These are phyloP conservation scores for Glebionis coronaria DNA, from an alignment of 129 eudicot species.

Conservation along the genomic window DNA sequence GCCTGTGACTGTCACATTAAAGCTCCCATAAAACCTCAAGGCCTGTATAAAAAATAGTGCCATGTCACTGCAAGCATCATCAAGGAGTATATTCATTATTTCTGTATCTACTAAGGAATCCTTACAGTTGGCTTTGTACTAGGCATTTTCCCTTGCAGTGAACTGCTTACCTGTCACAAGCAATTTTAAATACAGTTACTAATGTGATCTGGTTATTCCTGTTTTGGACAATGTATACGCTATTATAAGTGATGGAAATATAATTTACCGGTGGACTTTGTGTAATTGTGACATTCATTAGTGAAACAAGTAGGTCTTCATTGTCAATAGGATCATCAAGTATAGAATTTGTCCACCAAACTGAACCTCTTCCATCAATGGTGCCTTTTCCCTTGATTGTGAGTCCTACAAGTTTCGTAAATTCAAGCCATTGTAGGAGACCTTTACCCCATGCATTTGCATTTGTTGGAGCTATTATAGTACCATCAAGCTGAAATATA, in stretches of 20 bases:
- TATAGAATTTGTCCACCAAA: slow-evolving; percentile 75
- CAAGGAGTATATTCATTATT: slow-evolving; percentile 1
- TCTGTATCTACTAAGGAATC: slow-evolving; percentile 9
- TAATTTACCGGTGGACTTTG: slow-evolving; percentile 48
- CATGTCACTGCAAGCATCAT: slow-evolving; percentile 21
- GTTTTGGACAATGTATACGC: not conserved
- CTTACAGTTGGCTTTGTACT: slow-evolving; percentile 89
- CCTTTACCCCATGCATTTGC: slow-evolving; percentile 75
- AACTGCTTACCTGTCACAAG: slow-evolving; percentile 54
- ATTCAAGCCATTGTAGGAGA: slow-evolving; percentile 80
- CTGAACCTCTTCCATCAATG: slow-evolving; percentile 85
- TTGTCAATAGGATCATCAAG: slow-evolving; percentile 50
- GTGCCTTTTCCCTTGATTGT: slow-evolving; percentile 74
- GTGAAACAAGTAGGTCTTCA: slow-evolving; percentile 49
- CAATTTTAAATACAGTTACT: slow-evolving; percentile 12
- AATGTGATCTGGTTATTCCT: not conserved
- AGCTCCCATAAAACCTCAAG: slow-evolving; percentile 85
- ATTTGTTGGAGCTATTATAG: slow-evolving; percentile 74
- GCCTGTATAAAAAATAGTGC: slow-evolving; percentile 47
- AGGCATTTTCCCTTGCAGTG: slow-evolving; percentile 66
- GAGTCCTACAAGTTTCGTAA: slow-evolving; percentile 82
- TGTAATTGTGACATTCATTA: slow-evolving; percentile 40
- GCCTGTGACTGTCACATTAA: slow-evolving; percentile 89
- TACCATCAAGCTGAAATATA: slow-evolving; percentile 78
- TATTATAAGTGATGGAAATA: not conserved